Percentiles rank a stretch among this genome's conserved stretches.
These are phyloP conservation scores for Cutaneotrichosporon mucoides DNA, from an alignment of 1,284 basidiomycete genomes.

Conservation along the genomic window DNA sequence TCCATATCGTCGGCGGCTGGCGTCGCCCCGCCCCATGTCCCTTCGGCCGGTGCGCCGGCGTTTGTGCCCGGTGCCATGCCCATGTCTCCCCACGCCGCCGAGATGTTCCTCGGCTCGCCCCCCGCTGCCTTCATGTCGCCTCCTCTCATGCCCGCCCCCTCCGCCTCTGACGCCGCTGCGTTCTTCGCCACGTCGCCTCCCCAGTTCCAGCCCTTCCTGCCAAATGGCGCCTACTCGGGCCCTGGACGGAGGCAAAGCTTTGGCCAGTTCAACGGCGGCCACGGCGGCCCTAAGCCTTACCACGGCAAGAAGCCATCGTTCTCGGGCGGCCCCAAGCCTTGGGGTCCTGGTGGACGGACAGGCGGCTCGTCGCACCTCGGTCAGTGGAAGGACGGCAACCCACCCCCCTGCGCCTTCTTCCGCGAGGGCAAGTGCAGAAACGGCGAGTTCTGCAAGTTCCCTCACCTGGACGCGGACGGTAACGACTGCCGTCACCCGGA, in stretches of 20 bases:
- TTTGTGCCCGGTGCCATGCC: conserved; percentile 20
- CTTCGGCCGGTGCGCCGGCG: conserved; percentile 28
- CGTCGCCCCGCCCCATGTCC: conserved; percentile 19
- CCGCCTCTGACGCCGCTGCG: conserved; percentile 35
- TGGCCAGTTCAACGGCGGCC: conserved; percentile 17
- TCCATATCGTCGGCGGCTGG: conserved; percentile 5
- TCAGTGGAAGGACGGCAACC: conserved; percentile 48
- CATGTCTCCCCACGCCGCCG: background rate
- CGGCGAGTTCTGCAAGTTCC: conserved; percentile 50
- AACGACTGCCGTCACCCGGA: conserved; percentile 48
- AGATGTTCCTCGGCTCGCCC: conserved; percentile 3
- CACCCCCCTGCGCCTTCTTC: conserved; percentile 49
- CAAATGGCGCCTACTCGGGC: conserved; percentile 21
- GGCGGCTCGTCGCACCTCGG: conserved; percentile 31
- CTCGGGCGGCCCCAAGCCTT: conserved; percentile 40
- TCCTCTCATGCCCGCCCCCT: conserved; percentile 32
- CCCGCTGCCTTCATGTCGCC: conserved; percentile 28
- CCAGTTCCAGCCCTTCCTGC: conserved; percentile 21
- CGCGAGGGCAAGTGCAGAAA: conserved; percentile 47
- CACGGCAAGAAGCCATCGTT: conserved; percentile 47
- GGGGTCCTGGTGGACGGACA: conserved; percentile 20
- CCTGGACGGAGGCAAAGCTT: conserved; percentile 18
- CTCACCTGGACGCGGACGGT: conserved; percentile 45
- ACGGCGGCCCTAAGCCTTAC: conserved; percentile 21
- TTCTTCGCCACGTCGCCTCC: conserved; percentile 40